Percentiles rank a stretch among this genome's conserved stretches.
Evolutionary conservation across 176 grass and related monocot species (phyloP).

Genomic region (Chloris gayana): DNA sequence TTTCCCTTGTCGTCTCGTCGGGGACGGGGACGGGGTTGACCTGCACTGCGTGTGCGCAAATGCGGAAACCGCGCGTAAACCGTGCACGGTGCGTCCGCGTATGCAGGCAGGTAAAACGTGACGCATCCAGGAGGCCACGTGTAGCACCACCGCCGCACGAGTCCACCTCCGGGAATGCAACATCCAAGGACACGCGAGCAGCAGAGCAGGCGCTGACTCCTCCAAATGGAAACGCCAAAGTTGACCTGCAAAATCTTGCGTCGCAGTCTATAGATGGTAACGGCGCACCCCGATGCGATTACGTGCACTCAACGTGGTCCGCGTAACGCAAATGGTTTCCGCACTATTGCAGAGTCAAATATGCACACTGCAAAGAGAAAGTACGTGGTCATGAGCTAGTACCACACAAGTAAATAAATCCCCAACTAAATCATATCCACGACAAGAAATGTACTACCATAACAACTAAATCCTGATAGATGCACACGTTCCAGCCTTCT

Average conservation of each 20-base stretch:
- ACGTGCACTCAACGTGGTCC: conserved; percentile 16
- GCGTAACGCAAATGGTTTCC: not conserved
- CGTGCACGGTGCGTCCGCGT: not conserved
- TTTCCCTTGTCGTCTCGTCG: not conserved
- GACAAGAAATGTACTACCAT: not conserved
- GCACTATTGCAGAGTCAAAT: not conserved
- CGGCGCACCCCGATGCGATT: not conserved
- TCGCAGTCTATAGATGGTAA: not conserved
- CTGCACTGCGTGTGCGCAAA: not conserved
- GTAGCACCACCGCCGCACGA: not conserved
- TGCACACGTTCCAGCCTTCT: not conserved
- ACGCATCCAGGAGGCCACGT: not conserved
- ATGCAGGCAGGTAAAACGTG: not conserved
- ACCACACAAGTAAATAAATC: not conserved
- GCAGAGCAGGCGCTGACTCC: not conserved
- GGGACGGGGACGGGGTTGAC: not conserved
- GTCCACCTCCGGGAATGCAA: too few species aligned
- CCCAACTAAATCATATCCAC: not conserved
- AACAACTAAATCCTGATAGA: not conserved
- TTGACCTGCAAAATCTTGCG: not conserved
- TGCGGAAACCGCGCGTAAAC: not conserved
- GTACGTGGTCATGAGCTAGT: not conserved
- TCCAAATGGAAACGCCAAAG: not conserved
- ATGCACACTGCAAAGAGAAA: not conserved
- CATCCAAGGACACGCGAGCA: too few species aligned